Evolutionary conservation across 768 basidiomycete genomes (phyloP), one percentile per base, ranked within the genome.

Genomic region (Scleroderma bovista): DNA sequence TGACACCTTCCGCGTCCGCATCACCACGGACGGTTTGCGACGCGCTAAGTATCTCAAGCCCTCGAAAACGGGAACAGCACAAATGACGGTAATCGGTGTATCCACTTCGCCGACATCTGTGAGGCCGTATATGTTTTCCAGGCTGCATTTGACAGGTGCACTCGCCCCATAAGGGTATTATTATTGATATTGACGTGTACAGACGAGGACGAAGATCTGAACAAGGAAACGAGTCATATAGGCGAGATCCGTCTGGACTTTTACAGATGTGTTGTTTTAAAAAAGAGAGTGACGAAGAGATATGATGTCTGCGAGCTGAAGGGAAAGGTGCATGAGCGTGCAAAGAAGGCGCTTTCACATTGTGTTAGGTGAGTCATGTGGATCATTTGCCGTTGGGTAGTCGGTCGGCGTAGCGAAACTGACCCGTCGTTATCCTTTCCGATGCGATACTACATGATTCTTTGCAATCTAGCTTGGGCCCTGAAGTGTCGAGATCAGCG

Each of bases 321-420:
- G 42, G 41, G 44, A 44, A 68, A 62, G 34, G 42, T 67, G 9
- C 65, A 66, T 33, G 67, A 66, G 20, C 62, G 62, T 23, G 54
- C 60, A 23, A 66, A 66, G 53, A 66, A 66, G 51, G 65, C 60
- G 15, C 50, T 69, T 10, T 55, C 62, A 1, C 62, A 66, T 9
- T 59, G 62, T 47, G 55, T 66, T 36, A 55, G 57, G 60, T 66
- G 39, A 34, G 67, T 58, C 40, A 7, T 9, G 26, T 29, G 4
- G 5, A 29, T 9, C 9, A 9, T 29, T 29, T 29, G 26, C n/a
- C n/a, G n/a, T n/a, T n/a, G n/a, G n/a, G n/a, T n/a, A n/a, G n/a
- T n/a, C n/a, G n/a, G n/a, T n/a, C n/a, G n/a, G n/a, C n/a, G n/a
- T n/a, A n/a, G n/a, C n/a, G n/a, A n/a, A n/a, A n/a, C n/a, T n/a